Evolutionary conservation across 805 yeast species (phyloP), one percentile per base, ranked within the genome.

Genomic region (Sugiyamaella valdiviana): DNA sequence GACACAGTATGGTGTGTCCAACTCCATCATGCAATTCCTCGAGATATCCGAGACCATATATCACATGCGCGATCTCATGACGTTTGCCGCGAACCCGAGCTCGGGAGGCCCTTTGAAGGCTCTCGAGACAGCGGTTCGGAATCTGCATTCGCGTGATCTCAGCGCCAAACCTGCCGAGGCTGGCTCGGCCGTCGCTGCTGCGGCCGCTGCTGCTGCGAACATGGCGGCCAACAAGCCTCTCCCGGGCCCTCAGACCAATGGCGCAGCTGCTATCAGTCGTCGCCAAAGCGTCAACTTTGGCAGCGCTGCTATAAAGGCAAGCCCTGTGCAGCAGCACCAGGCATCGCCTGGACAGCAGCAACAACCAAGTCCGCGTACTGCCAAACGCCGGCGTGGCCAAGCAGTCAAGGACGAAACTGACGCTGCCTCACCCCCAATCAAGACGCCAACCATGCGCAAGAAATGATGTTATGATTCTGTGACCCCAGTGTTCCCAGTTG

Each of bases 41-140:
- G 91, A 85, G 63, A 78, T 85, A 3, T 76, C 88, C 38, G 93
- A 86, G 63, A 82, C 83, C 7, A 83, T 88, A 87, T 73, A 88
- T 0, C 78, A 79, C 52, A 71, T 87, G 53, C 75, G 77, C 48
- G 80, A 84, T 5, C 66, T 88, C 48, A 80, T 85, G 79, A 68
- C 73, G 9, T 78, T 73, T 55, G 75, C 85, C 7, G 67, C 58
- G 3, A 60, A 63, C 41, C 46, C 60, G 20, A 54, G 55, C 53
- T 32, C 51, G 32, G 47, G 57, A 5, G 55, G 62, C 1, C 57
- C 63, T 10, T 32, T 57, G 41, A 51, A 59, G 45, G 53, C 61
- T 42, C 51, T 62, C 43, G 51, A 62, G 58, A 19, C 45, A 10
- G 59, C 67, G 17, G 63, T 63, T 17, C 55, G 49, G 21, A 52